Percentiles rank a stretch among this genome's conserved stretches.
Conservation (phyloP, 805 yeast genomes). For the Hyphopichia homilentoma region DNA sequence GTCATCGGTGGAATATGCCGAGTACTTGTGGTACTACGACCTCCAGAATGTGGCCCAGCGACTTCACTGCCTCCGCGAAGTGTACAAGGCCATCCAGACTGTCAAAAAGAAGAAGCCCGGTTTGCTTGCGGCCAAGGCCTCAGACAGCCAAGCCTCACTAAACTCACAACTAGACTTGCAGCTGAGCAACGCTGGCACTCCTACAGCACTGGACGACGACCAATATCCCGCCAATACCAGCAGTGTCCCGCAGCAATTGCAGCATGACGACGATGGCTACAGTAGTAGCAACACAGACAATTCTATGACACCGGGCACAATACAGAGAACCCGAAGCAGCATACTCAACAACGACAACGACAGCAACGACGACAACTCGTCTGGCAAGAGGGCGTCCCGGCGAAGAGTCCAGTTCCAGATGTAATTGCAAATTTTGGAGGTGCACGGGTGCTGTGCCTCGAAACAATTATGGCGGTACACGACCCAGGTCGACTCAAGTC, state of each 20-base stretch:
- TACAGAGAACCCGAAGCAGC: too few species aligned
- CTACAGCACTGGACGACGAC: constrained; percentile 2
- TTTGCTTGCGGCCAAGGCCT: too few species aligned
- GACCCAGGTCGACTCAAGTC: too few species aligned
- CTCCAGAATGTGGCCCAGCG: constrained; percentile 21
- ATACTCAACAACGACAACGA: too few species aligned
- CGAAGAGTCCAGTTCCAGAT: not conserved
- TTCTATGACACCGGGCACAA: not conserved
- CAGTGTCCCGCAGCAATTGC: not conserved
- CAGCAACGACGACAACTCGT: too few species aligned
- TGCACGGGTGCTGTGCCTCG: too few species aligned
- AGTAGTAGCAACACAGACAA: constrained; percentile 2
- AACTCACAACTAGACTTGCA: constrained; percentile 1
- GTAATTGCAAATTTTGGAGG: too few species aligned
- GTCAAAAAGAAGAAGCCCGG: constrained; percentile 14
- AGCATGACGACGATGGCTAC: not conserved
- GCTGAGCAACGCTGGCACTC: constrained; percentile 1
- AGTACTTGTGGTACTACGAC: constrained; percentile 24
- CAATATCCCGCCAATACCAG: not conserved
- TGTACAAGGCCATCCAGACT: constrained; percentile 20
- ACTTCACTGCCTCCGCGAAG: constrained; percentile 24
- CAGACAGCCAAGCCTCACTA: too few species aligned
- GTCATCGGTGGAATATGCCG: too few species aligned
- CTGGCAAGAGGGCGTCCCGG: not conserved
- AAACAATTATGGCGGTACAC: too few species aligned